Conservation (phyloP, 495 filamentous ascomycete species). For the Halenospora varia region DNA sequence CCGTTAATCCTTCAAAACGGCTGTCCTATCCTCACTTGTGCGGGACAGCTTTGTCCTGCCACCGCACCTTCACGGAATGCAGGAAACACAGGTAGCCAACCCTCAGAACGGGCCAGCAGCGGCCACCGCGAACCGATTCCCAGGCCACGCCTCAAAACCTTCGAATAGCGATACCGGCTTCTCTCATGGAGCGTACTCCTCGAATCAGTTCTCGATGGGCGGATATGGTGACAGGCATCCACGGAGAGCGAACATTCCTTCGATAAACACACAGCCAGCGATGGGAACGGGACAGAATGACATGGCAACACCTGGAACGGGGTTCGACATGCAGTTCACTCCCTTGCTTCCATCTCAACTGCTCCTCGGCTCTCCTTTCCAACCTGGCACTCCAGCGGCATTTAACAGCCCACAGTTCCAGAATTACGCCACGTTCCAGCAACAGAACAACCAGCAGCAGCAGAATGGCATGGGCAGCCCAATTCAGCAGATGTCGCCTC, state of each 20-base stretch:
- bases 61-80: constrained; percentile 82
- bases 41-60: constrained; percentile 73
- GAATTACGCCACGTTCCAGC: constrained; percentile 72
- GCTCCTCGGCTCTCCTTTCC: constrained; percentile 92
- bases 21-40: constrained; percentile 59
- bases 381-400: constrained; percentile 85
- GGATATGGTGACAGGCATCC: constrained; percentile 81
- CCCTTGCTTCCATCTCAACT: constrained; percentile 91
- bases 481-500: constrained; percentile 58
- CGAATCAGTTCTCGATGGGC: constrained; percentile 62
- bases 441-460: constrained; percentile 46
- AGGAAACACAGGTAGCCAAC: constrained; percentile 61
- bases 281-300: constrained; percentile 54
- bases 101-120: constrained; percentile 48
- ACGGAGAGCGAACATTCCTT: constrained; percentile 79
- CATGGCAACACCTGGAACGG: constrained; percentile 81
- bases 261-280: constrained; percentile 76
- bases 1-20: constrained; percentile 62
- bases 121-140: constrained; percentile 52
- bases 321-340: constrained; percentile 97
- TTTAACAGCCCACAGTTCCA: constrained; percentile 91
- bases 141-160: constrained; percentile 64
- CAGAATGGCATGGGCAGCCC: constrained; percentile 50
- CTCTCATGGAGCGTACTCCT: constrained; percentile 84
- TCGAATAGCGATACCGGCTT: constrained; percentile 81